phyloP scores from a whole-genome alignment of 164 flowering plant species.

The Sedum album region DNA sequence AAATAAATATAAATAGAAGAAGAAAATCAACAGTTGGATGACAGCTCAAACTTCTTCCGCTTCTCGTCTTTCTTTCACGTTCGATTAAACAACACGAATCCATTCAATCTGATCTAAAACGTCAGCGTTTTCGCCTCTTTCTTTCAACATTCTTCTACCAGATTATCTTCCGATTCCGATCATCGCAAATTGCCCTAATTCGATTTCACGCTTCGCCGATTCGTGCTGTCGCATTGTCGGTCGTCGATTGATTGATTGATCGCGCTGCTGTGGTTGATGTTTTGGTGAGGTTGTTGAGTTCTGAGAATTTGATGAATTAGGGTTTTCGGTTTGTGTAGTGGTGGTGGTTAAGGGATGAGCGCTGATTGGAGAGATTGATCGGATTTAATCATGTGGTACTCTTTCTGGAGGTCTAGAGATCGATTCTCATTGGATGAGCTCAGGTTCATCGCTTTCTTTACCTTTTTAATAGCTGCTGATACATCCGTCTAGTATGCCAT shows the following conservation, averaged over 20 bases:
- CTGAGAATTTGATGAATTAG: background rate
- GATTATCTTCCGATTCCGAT: background rate
- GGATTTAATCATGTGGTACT: conserved; percentile 59
- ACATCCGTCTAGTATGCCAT: no score
- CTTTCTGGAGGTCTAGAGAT: conserved; percentile 84
- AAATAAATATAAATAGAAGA: no score
- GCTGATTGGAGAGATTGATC: conserved; percentile 14
- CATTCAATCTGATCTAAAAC: background rate
- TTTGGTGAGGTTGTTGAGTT: background rate
- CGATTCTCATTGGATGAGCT: conserved; percentile 82
- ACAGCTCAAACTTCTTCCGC: background rate
- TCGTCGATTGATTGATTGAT: background rate
- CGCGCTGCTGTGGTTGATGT: background rate
- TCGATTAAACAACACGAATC: background rate
- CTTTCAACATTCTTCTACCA: background rate
- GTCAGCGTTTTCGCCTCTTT: background rate
- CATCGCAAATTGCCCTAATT: background rate
- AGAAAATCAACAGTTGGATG: background rate
- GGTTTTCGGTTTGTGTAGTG: background rate
- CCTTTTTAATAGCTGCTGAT: background rate
- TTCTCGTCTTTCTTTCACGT: background rate
- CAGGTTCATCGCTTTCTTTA: conserved; percentile 33
- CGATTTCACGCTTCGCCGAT: background rate
- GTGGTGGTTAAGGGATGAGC: conserved; percentile 6
- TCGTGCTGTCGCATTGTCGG: background rate